Percentiles rank a stretch among this genome's conserved stretches.
phyloP scores from a whole-genome alignment of 306 rosid species.

The Lathyrus oleraceus region DNA sequence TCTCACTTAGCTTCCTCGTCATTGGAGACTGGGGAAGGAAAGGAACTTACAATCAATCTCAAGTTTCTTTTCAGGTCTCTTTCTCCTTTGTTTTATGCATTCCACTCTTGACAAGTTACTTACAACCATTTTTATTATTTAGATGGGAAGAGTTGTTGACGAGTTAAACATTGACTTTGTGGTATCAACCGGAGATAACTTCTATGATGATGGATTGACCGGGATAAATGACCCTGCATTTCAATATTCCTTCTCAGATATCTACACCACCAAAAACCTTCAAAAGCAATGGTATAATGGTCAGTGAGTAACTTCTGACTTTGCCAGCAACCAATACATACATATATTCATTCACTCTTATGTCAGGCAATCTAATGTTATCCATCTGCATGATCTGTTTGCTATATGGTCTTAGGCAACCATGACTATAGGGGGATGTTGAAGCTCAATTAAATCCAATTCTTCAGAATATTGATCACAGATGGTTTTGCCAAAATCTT shows the following conservation, averaged over 20 bases:
- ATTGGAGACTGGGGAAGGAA: slow-evolving; percentile 62
- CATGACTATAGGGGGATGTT: slow-evolving; percentile 60
- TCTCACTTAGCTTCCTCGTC: slow-evolving; percentile 43
- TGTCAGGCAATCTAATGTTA: too few species aligned
- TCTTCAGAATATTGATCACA: too few species aligned
- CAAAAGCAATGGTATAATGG: slow-evolving; percentile 56
- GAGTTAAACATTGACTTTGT: slow-evolving; percentile 47
- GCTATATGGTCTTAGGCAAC: slow-evolving; percentile 50
- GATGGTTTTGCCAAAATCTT: too few species aligned
- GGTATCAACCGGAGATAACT: too few species aligned
- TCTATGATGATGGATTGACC: slow-evolving; percentile 51
- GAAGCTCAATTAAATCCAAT: slow-evolving; percentile 48
- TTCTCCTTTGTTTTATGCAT: not conserved
- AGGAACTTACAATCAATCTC: slow-evolving; percentile 48
- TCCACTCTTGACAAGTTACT: not conserved
- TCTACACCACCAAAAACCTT: slow-evolving; percentile 56
- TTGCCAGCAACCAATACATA: not conserved
- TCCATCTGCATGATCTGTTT: not conserved
- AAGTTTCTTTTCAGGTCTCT: slow-evolving; percentile 43
- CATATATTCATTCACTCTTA: not conserved
- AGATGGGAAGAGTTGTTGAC: slow-evolving; percentile 50
- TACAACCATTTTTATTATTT: not conserved
- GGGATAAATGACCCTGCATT: slow-evolving; percentile 45
- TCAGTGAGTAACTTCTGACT: slow-evolving; percentile 18
- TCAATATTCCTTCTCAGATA: slow-evolving; percentile 44